Evolutionary conservation across 2,329 filamentous ascomycete species (phyloP), one percentile per base, ranked within the genome.

Genomic region (Huntiella abstrusa): DNA sequence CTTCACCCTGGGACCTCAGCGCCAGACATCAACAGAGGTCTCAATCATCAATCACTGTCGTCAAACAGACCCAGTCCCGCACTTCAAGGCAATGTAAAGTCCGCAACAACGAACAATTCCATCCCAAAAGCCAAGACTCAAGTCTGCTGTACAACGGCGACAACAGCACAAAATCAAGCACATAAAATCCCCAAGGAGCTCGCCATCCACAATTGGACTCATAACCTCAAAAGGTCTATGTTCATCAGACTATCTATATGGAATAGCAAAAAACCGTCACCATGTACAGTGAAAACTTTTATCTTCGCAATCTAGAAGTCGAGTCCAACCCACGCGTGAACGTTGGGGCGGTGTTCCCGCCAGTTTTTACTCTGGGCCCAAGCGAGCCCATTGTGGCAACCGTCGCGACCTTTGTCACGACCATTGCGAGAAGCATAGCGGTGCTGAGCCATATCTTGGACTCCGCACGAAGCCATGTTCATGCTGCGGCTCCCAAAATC

Each of bases 181-280:
- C 28, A 28, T 34, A 43, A 28, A 28, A 45, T 33, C 19, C 22
- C 28, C 41, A 41, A 50, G 45, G 45, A 44, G 41, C 46, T 43
- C 48, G 11, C 19, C 48, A 33, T 47, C 48, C 48, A 47, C 48
- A 47, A 50, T 46, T 50, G 48, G 44, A 41, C 33, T 42, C 32
- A 43, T 44, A 43, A 50, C 48, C 48, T 37, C 43, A 50, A 37
- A 50, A 46, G 48, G 48, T 50, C n/a, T 43, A 43, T 43, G 41
- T 43, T n/a, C 32, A 34, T 12, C n/a, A 33, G 53, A 53, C 52
- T 56, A 41, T 39, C 51, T 52, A 51, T 51, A 57, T 60, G 58
- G 56, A 54, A 55, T 40, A 38, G 10, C 36, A 19, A 15, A 39
- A 17, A 39, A 17, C 33, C 16, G 19, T 40, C 33, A 28, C 22